These are phyloP conservation scores for Saccharomycopsis vini DNA, from an alignment of 805 yeast genomes.

Conservation along the genomic window DNA sequence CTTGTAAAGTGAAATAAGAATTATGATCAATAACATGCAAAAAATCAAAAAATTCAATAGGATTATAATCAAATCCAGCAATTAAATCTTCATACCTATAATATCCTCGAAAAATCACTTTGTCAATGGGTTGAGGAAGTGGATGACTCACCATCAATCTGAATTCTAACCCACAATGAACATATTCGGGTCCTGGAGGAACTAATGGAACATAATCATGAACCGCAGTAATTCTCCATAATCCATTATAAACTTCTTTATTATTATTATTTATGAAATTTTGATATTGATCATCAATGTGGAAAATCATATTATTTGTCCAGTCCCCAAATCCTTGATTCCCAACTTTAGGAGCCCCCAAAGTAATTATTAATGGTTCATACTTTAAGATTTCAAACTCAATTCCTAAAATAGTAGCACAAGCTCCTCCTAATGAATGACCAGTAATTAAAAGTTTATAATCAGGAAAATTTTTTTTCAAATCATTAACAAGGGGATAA, in stretches of 20 bases:
- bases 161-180: slow-evolving; percentile 47
- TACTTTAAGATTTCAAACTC: slow-evolving; percentile 49
- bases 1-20: too few species aligned
- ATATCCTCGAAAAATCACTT: slow-evolving; percentile 20
- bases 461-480: slow-evolving; percentile 33
- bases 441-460: slow-evolving; percentile 52
- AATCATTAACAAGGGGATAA: slow-evolving; percentile 28
- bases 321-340: slow-evolving; percentile 40
- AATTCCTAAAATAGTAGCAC: slow-evolving; percentile 53
- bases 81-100: too few species aligned
- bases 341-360: slow-evolving; percentile 61
- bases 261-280: slow-evolving; percentile 22
- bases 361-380: slow-evolving; percentile 46
- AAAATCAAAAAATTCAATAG: too few species aligned
- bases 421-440: slow-evolving; percentile 72
- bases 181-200: slow-evolving; percentile 38
- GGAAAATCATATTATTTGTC: slow-evolving; percentile 39
- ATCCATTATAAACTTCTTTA: slow-evolving; percentile 30
- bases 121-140: slow-evolving; percentile 28
- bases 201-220: slow-evolving; percentile 50
- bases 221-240: slow-evolving; percentile 47
- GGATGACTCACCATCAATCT: slow-evolving; percentile 30
- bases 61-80: too few species aligned
- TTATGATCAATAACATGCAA: too few species aligned
- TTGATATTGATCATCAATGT: slow-evolving; percentile 28